Base-by-base conservation (phyloP, 805 yeast genomes). In the Candida easanensis region DNA sequence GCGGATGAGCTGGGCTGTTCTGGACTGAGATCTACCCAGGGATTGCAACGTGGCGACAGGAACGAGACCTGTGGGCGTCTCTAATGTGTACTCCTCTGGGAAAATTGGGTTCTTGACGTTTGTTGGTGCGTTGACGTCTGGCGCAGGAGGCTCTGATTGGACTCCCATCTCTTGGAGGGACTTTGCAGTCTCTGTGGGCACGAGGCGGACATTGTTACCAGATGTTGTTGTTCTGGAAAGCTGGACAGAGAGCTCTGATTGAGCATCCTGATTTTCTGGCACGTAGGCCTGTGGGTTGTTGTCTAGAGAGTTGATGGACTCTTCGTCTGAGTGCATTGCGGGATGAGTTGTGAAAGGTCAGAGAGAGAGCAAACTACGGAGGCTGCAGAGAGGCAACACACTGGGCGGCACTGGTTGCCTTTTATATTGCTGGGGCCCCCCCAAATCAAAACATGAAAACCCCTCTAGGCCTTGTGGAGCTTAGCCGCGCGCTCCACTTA, bases 1-100 rank as follows among this genome's bases (percentile, higher is more conserved):
- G 41, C 67, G 60, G 15, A 67, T 57, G 16, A 69, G 49, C 10
- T 64, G 58, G 2, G 67, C 50, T 5, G 45, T 32, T 45, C 49
- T 45, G 1, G 48, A 37, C 7, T 59, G 49, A 1, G 68, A 63
- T 59, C 93, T 76, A 27, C 95, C 93, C 26, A 87, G 49, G 8
- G 74, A 70, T 36, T 76, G 84, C 52, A 88, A 69, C 1, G 95
- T 84, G 33, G 79, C 68, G 1, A 82, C 86, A 2, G 91, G 93
- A 13, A 89, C 97, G 42, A 89, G 70, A 50, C 97, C 97, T 5
- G 96, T 87, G 41, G 76, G 74, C 0, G 97, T 89, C 69, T 89
- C 97, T 63, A 89, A 51, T 6, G 89, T 84, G 62, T 87, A 89
- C 61, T 89, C 96, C 69, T 89, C 97, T 8, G 97, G 97, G 72